Evolutionary conservation across 257 asterid genomes (phyloP), one percentile per base, ranked within the genome.

Genomic region (Prunella vulgaris): DNA sequence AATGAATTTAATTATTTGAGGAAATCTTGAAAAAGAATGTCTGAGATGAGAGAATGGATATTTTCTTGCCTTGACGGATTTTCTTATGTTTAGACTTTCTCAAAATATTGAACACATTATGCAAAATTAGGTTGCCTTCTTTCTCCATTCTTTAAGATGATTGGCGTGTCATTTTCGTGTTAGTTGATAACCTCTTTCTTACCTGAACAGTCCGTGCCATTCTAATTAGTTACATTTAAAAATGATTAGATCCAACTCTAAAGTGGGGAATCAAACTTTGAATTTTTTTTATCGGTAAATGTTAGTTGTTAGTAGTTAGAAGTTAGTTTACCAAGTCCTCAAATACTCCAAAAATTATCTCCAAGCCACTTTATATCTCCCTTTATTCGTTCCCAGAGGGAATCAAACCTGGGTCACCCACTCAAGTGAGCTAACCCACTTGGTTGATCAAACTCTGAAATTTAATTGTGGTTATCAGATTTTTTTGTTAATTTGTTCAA

Each of bases 151-250:
- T 63, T 40, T 48, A 18, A 63, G 18, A 38, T 2, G 35, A 21
- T 38, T 48, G 54, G 35, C 22, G 18, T 52, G 20, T 0, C 48
- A 28, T 49, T 48, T 44, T 30, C 61, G 27, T 33, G 1, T 53
- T 5, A 62, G 48, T 22, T 51, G 27, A 64, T 30, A 54, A 60
- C 14, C 35, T 28, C 25, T 25, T 42, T 54, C 62, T 42, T 35
- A 73, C 56, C 8, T 73, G 67, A 54, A 18, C 30, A 64, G 56
- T 32, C 27, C 51, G 40, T 56, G 58, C 49, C 44, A 64, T 10
- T 63, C 51, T 18, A 21, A 33, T 44, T 52, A 67, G 61, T 53
- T 68, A 35, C 24, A 20, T n/a, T 66, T 66, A 12, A 32, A 30
- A 18, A 22, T 49, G 63, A 18, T 10, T 17, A 30, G 33, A 18